A percentile compares a stretch with the other conserved stretches of the same genome.
Conservation (phyloP, 768 basidiomycete genomes). For the Agrocybe chaxingu region DNA sequence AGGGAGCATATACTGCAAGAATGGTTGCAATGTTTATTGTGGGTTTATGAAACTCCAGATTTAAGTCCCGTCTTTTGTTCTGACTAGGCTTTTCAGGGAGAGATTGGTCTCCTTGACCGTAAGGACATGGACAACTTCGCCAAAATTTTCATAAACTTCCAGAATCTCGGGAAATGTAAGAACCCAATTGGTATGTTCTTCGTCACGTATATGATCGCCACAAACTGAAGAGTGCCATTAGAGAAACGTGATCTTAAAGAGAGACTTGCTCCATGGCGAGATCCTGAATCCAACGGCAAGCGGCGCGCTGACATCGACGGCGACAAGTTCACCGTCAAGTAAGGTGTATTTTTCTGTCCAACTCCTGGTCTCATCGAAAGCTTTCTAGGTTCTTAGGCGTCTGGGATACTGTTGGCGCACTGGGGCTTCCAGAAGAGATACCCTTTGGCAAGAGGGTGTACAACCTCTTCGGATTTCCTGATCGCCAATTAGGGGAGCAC, state of each 20-base stretch:
- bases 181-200: constrained; percentile 39
- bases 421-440: constrained; percentile 69
- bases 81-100: constrained; percentile 40
- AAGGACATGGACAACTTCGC: constrained; percentile 73
- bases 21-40: constrained; percentile 74
- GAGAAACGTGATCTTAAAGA: constrained; percentile 39
- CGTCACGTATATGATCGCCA: background rate
- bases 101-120: constrained; percentile 68
- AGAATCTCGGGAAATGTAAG: constrained; percentile 55
- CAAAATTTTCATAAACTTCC: constrained; percentile 56
- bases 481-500: constrained; percentile 57
- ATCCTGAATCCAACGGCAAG: constrained; percentile 50
- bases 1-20: constrained; percentile 77
- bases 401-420: constrained; percentile 75
- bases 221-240: background rate
- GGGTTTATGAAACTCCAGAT: constrained; percentile 14
- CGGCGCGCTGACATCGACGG: constrained; percentile 43
- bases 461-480: constrained; percentile 64
- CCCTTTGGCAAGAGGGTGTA: constrained; percentile 38
- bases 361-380: background rate
- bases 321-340: constrained; percentile 63
- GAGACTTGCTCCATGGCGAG: constrained; percentile 53
- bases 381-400: constrained; percentile 60
- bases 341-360: constrained; percentile 7
- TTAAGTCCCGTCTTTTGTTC: background rate